Evolutionary conservation across 768 basidiomycete species (phyloP).

Genomic region (Dioszegia crocea): DNA sequence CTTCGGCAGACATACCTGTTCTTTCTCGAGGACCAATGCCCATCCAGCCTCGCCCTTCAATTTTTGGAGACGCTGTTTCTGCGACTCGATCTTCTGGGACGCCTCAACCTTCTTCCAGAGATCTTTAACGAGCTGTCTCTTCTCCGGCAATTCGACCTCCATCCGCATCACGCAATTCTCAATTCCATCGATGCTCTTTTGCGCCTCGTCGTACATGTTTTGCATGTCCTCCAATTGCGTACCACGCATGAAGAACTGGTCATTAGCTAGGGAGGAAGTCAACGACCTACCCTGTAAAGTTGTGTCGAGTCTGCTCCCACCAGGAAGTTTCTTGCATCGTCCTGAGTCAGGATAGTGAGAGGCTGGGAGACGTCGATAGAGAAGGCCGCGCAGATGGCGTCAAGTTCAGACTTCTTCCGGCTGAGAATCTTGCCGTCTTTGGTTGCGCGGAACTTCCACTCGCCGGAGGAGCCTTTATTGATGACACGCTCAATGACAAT

Average conservation of each 20-base stretch:
- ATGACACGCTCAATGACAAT: slow-evolving; percentile 81
- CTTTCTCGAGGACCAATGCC: slow-evolving; percentile 73
- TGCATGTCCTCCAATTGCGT: slow-evolving; percentile 84
- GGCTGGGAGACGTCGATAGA: slow-evolving; percentile 74
- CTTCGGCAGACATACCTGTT: slow-evolving; percentile 55
- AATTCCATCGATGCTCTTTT: slow-evolving; percentile 68
- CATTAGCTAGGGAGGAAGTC: slow-evolving; percentile 10
- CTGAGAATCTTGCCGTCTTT: slow-evolving; percentile 65
- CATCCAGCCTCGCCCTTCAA: slow-evolving; percentile 80
- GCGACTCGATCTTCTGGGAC: slow-evolving; percentile 60
- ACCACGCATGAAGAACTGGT: slow-evolving; percentile 86
- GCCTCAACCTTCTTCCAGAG: slow-evolving; percentile 64
- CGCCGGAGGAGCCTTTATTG: slow-evolving; percentile 66
- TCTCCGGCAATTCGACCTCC: slow-evolving; percentile 65
- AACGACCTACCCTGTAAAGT: slow-evolving; percentile 77
- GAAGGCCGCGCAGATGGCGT: slow-evolving; percentile 88
- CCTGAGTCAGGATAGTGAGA: slow-evolving; percentile 70
- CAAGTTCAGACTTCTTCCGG: slow-evolving; percentile 75
- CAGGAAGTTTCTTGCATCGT: slow-evolving; percentile 75
- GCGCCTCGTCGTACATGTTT: slow-evolving; percentile 75
- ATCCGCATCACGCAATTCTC: slow-evolving; percentile 26
- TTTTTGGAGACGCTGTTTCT: slow-evolving; percentile 63
- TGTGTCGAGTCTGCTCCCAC: slow-evolving; percentile 72
- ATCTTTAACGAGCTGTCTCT: slow-evolving; percentile 60
- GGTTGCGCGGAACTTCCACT: slow-evolving; percentile 73